Evolutionary conservation across 169 alveolate species (phyloP).

Genomic region (Eimeria praecox): DNA sequence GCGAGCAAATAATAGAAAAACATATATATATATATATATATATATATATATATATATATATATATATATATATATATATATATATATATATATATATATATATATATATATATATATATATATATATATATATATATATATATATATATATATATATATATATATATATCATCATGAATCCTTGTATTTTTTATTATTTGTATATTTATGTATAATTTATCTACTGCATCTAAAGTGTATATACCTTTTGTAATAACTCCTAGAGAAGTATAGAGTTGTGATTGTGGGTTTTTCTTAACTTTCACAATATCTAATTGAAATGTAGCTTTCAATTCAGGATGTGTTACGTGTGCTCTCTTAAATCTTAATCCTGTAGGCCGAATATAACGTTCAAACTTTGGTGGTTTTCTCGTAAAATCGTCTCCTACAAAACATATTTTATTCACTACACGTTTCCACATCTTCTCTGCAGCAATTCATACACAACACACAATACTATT

Average conservation of each 20-base stretch:
- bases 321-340: conserved; percentile 98
- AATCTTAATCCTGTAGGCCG: conserved; percentile 99
- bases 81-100: too few species aligned
- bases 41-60: neutral
- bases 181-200: too few species aligned
- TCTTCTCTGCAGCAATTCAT: conserved; percentile 88
- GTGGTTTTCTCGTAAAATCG: conserved; percentile 99
- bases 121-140: too few species aligned
- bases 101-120: too few species aligned
- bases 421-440: conserved; percentile 99
- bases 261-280: conserved; percentile 96
- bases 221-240: too few species aligned
- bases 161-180: too few species aligned
- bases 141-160: too few species aligned
- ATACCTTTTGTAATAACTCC: conserved; percentile 99
- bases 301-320: conserved; percentile 97
- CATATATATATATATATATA: neutral
- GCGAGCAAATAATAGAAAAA: neutral
- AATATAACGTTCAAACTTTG: conserved; percentile 98
- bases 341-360: conserved; percentile 99
- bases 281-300: conserved; percentile 99
- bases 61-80: too few species aligned
- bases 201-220: too few species aligned
- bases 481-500: neutral
- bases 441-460: conserved; percentile 99